A percentile compares a stretch with the other conserved stretches of the same genome.
These are phyloP conservation scores for Erysimum cheiri DNA, from an alignment of 441 rosid genomes.

Conservation along the genomic window DNA sequence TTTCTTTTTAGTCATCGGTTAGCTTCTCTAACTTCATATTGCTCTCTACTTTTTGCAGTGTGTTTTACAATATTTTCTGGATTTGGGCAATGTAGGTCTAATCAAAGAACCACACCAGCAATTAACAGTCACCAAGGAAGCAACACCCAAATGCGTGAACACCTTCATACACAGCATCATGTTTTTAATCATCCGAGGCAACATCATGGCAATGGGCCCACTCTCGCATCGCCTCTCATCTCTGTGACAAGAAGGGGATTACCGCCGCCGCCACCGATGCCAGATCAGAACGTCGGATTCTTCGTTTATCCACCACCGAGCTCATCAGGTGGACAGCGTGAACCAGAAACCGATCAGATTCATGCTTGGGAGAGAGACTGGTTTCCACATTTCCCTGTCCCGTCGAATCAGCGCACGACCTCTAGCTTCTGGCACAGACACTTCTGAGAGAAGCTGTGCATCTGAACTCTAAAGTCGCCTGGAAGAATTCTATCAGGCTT, in stretches of 20 bases:
- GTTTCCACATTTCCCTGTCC: constrained; percentile 49
- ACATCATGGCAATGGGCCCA: constrained; percentile 36
- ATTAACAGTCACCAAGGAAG: constrained; percentile 60
- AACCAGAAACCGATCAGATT: constrained; percentile 35
- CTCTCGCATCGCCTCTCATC: constrained; percentile 27
- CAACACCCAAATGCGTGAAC: constrained; percentile 54
- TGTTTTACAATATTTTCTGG: not conserved
- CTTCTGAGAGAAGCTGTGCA: constrained; percentile 34
- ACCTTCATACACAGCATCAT: constrained; percentile 53
- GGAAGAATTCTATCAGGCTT: constrained; percentile 31
- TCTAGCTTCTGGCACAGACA: constrained; percentile 45
- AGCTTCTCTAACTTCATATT: constrained; percentile 39
- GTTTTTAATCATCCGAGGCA: constrained; percentile 54
- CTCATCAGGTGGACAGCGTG: constrained; percentile 38
- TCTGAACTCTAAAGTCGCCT: constrained; percentile 20
- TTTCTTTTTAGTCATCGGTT: constrained; percentile 63
- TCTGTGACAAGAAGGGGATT: constrained; percentile 41
- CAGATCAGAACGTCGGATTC: constrained; percentile 43
- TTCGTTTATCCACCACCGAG: constrained; percentile 41
- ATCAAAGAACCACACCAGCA: constrained; percentile 55
- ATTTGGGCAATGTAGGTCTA: constrained; percentile 52
- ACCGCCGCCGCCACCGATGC: constrained; percentile 24
- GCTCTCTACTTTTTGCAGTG: constrained; percentile 20
- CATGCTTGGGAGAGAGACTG: constrained; percentile 44
- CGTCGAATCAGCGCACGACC: constrained; percentile 32